Evolutionary conservation across 345 rosid species (phyloP).

Genomic region (Crucihimalaya himalaica): DNA sequence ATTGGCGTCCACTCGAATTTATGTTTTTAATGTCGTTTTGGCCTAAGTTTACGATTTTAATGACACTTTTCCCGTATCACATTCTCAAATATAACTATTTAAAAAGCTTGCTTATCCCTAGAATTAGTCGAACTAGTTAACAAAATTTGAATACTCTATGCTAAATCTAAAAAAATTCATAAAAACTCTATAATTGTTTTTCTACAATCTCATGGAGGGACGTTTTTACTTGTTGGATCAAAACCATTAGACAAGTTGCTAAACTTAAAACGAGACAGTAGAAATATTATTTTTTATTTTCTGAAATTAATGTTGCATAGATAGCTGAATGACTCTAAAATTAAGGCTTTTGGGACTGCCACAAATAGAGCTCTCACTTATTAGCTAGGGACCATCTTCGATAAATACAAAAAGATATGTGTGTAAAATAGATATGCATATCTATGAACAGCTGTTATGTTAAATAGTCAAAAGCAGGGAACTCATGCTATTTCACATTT

Average conservation of each 20-base stretch:
- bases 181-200: too few species aligned
- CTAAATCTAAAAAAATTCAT: too few species aligned
- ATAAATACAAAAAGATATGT: background rate
- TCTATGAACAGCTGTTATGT: constrained; percentile 20
- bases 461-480: constrained; percentile 20
- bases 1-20: too few species aligned
- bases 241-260: background rate
- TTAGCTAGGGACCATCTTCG: constrained; percentile 16
- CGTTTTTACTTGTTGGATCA: too few species aligned
- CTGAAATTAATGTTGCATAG: background rate
- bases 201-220: too few species aligned
- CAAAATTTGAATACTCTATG: too few species aligned
- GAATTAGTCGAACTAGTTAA: too few species aligned
- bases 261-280: background rate
- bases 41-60: too few species aligned
- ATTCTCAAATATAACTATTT: too few species aligned
- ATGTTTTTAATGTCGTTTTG: too few species aligned
- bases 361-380: constrained; percentile 16
- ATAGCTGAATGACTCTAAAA: constrained; percentile 1
- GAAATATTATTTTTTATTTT: background rate
- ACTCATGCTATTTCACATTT: constrained; percentile 8
- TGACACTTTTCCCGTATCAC: too few species aligned
- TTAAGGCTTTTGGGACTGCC: background rate
- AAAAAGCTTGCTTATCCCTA: too few species aligned
- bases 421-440: constrained; percentile 8